A percentile compares a stretch with the other conserved stretches of the same genome.
phyloP scores from a whole-genome alignment of 768 basidiomycete genomes.

The Scleroderma citrinum region DNA sequence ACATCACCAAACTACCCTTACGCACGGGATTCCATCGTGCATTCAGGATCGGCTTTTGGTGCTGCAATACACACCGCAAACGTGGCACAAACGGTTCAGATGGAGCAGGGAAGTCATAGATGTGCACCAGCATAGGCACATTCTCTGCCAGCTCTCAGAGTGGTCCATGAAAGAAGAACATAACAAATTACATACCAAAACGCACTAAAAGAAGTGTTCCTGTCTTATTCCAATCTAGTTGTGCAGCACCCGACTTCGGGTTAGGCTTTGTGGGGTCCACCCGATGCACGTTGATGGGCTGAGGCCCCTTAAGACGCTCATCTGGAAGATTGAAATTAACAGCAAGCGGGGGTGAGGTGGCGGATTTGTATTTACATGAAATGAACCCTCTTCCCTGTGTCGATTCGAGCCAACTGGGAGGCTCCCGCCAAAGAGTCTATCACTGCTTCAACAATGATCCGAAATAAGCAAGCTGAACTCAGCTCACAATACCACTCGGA shows the following conservation, averaged over 20 bases:
- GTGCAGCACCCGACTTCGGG: slow-evolving; percentile 61
- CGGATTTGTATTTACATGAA: slow-evolving; percentile 51
- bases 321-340: slow-evolving; percentile 35
- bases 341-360: background rate
- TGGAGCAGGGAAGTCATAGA: slow-evolving; percentile 67
- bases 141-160: slow-evolving; percentile 40
- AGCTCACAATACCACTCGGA: slow-evolving; percentile 49
- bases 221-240: slow-evolving; percentile 77
- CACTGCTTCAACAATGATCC: slow-evolving; percentile 1
- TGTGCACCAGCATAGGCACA: slow-evolving; percentile 55
- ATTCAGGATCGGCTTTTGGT: slow-evolving; percentile 54
- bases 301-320: slow-evolving; percentile 55
- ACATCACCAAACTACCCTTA: slow-evolving; percentile 61
- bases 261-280: slow-evolving; percentile 56
- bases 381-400: slow-evolving; percentile 84
- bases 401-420: slow-evolving; percentile 74
- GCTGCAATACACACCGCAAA: slow-evolving; percentile 62
- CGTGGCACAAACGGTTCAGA: slow-evolving; percentile 52
- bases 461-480: background rate
- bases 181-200: slow-evolving; percentile 44
- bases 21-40: slow-evolving; percentile 84
- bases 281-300: slow-evolving; percentile 43
- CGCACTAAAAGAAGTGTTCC: slow-evolving; percentile 70
- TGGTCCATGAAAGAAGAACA: background rate
- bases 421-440: slow-evolving; percentile 84